These are phyloP conservation scores for Raphanus raphanistrum DNA, from an alignment of 345 rosid species.

Conservation along the genomic window DNA sequence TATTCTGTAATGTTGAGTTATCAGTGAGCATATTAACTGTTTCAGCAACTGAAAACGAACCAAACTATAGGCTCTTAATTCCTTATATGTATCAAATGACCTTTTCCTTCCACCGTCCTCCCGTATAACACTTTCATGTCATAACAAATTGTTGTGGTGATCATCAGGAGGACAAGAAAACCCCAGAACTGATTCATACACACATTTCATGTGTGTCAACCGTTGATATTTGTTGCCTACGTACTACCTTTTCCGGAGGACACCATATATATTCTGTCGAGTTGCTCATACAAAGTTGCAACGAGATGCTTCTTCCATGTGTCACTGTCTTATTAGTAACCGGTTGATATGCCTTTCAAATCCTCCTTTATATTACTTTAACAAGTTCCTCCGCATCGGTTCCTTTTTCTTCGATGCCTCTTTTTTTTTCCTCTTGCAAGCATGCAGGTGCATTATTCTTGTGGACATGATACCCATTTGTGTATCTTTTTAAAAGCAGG, in stretches of 20 bases:
- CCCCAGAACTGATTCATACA: background rate
- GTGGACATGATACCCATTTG: background rate
- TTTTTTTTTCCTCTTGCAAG: background rate
- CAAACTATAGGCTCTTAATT: background rate
- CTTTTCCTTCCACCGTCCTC: background rate
- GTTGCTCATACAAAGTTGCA: background rate
- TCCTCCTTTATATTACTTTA: background rate
- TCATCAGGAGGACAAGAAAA: background rate
- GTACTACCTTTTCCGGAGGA: background rate
- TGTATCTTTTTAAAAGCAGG: conserved; percentile 23
- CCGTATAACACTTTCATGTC: background rate
- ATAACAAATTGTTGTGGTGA: background rate
- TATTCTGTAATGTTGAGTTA: background rate
- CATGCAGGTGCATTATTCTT: background rate
- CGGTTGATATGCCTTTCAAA: background rate
- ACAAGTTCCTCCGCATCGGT: background rate
- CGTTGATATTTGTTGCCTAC: background rate
- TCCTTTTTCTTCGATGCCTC: background rate
- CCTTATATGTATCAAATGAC: background rate
- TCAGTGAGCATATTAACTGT: background rate
- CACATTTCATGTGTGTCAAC: background rate
- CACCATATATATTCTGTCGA: background rate
- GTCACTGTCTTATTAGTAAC: background rate
- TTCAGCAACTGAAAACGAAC: no score
- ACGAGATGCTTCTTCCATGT: background rate